Conservation (phyloP, 1,284 basidiomycete species). For the Puccinia polysora region DNA sequence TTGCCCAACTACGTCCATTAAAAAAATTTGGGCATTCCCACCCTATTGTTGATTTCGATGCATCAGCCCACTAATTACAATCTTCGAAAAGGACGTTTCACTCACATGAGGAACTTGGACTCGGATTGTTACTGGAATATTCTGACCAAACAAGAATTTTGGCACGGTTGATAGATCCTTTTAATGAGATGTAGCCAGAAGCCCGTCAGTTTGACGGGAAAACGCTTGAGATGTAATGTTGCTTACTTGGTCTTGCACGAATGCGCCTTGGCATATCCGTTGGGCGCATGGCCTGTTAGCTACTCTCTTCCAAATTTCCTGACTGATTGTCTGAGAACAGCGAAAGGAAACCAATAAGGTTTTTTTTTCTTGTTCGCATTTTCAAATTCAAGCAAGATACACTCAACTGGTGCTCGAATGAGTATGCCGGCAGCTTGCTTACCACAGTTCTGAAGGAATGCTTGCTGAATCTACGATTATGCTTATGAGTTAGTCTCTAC, state of each 20-base stretch:
- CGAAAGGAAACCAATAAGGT: neutral
- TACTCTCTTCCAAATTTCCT: slow-evolving; percentile 6
- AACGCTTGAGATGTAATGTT: neutral
- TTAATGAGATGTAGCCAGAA: neutral
- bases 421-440: neutral
- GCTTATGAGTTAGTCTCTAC: neutral
- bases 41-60: neutral
- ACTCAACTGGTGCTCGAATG: neutral
- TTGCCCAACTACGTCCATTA: neutral
- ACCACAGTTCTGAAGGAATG: neutral
- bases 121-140: slow-evolving; percentile 3
- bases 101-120: slow-evolving; percentile 12
- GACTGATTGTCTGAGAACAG: neutral
- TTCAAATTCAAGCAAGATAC: neutral
- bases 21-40: neutral
- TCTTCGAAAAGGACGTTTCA: neutral
- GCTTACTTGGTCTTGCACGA: slow-evolving; percentile 10
- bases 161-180: neutral
- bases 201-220: too few relatives aligned
- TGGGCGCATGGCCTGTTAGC: neutral
- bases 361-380: neutral
- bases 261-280: slow-evolving; percentile 9
- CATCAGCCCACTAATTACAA: neutral
- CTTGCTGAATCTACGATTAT: neutral
- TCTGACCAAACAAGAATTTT: neutral